These are phyloP conservation scores for Trametes villosa DNA, from an alignment of 768 basidiomycete species.

Conservation along the genomic window DNA sequence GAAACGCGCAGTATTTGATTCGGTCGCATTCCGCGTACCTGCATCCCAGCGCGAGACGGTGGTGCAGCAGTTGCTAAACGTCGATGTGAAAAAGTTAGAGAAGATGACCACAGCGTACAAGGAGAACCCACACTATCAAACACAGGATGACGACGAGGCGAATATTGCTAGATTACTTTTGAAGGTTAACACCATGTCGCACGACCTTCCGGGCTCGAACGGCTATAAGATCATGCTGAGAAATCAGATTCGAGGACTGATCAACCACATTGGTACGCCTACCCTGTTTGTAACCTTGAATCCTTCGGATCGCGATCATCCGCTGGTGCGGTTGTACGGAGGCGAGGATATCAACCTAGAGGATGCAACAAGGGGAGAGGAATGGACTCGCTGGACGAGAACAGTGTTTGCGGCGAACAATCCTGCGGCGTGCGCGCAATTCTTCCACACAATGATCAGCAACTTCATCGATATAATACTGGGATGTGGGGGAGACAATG, in stretches of 20 bases:
- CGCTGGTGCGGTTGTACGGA: background rate
- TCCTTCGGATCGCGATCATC: background rate
- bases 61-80: background rate
- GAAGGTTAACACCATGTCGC: background rate
- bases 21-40: background rate
- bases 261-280: background rate
- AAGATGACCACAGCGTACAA: background rate
- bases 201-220: background rate
- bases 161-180: background rate
- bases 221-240: background rate
- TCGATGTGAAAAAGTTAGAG: background rate
- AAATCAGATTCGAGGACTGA: background rate
- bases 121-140: background rate
- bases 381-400: background rate
- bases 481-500: background rate
- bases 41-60: background rate
- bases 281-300: background rate
- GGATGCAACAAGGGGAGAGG: background rate
- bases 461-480: background rate
- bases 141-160: background rate
- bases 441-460: background rate
- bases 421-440: background rate
- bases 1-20: constrained; percentile 15
- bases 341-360: background rate
- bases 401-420: background rate